Conservation (phyloP, 2,329 filamentous ascomycete species). For the Diaporthe sp. region DNA sequence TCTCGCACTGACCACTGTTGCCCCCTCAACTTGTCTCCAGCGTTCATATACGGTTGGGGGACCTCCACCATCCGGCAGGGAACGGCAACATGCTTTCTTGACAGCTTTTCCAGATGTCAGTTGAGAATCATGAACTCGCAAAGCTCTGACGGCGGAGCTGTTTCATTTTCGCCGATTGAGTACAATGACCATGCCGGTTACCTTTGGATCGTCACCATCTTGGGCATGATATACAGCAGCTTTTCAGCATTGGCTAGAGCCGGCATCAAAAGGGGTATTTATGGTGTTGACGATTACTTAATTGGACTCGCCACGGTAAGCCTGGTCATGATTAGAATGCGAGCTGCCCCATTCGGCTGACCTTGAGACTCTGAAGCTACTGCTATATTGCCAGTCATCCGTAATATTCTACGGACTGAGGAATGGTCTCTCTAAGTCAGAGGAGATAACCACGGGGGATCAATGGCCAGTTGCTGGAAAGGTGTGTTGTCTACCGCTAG, state of each 20-base stretch:
- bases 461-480: conserved; percentile 8
- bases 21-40: neutral
- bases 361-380: neutral
- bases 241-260: conserved; percentile 4
- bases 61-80: neutral
- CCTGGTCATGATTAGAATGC: too few species aligned
- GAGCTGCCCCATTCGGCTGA: neutral
- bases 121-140: neutral
- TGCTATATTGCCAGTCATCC: conserved; percentile 3
- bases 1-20: conserved; percentile 1
- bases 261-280: conserved; percentile 12
- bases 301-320: conserved; percentile 21
- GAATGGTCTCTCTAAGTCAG: conserved; percentile 15
- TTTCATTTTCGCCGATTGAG: conserved; percentile 2
- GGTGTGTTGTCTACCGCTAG: neutral
- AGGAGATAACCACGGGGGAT: neutral
- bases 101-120: neutral
- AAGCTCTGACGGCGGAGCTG: neutral
- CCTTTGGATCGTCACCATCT: conserved; percentile 26
- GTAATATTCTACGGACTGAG: neutral
- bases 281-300: conserved; percentile 24
- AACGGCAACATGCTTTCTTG: neutral
- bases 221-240: conserved; percentile 16
- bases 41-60: neutral
- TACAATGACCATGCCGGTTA: conserved; percentile 17